phyloP scores from a whole-genome alignment of 352 stramenopile species.

The Phytophthora palmivora region DNA sequence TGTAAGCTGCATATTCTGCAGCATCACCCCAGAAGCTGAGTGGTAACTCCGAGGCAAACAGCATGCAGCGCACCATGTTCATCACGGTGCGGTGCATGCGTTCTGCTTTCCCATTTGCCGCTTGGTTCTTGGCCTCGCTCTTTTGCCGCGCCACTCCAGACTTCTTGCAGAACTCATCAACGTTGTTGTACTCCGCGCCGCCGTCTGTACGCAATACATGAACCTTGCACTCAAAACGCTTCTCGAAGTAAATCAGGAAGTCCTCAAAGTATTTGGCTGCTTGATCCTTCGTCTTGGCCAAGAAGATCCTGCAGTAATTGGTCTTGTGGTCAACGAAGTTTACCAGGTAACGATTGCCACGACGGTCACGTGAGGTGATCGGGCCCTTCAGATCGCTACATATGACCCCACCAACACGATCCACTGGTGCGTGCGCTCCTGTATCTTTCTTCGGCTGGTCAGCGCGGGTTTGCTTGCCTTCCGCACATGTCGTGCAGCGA shows the following conservation, averaged over 20 bases:
- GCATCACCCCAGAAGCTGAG: neutral
- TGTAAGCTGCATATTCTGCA: neutral
- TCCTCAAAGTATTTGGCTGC: conserved; percentile 2
- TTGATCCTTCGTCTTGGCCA: too few relatives aligned
- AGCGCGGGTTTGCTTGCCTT: neutral
- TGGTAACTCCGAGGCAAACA: neutral
- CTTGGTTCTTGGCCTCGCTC: too few relatives aligned
- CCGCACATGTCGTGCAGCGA: too few relatives aligned
- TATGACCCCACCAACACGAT: too few relatives aligned
- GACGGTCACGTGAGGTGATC: neutral
- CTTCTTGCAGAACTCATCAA: too few relatives aligned
- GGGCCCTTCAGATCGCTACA: neutral
- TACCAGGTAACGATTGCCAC: neutral
- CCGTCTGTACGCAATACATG: neutral
- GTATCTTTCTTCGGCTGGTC: neutral
- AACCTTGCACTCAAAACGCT: neutral
- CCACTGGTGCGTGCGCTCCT: neutral
- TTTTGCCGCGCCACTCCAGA: too few relatives aligned
- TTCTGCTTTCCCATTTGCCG: too few relatives aligned
- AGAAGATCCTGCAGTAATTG: neutral
- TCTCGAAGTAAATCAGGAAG: neutral
- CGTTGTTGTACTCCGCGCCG: too few relatives aligned
- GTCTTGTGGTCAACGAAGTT: neutral
- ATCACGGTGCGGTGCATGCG: too few relatives aligned
- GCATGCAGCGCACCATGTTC: neutral